Base-by-base conservation (phyloP, 2,329 filamentous ascomycete species). In the Blumeria graminis region DNA sequence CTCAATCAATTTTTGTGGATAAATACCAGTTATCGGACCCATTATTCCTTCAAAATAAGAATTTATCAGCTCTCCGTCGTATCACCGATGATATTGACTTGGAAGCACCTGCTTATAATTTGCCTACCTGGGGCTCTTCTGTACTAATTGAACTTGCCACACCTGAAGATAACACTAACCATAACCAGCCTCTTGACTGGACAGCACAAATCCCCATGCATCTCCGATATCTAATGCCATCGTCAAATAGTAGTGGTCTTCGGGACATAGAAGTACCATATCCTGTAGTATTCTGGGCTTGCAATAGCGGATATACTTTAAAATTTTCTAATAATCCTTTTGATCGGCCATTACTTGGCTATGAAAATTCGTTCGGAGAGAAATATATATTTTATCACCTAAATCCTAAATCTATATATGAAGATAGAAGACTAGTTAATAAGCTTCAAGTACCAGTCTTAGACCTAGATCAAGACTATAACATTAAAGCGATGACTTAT, bases 281-380 rank as follows among this genome's bases (percentile, higher is more conserved):
- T 71, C 90, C 90, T 0, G 76, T 78, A 0, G 76, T 95, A 0
- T 95, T 95, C 71, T 95, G 89, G 89, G 87, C 88, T 0, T 96
- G 90, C 65, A 73, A 76, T 7, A 77, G 81, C 0, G 76, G 78
- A 9, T 75, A 78, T 55, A 78, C 76, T 0, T 74, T 74, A 0
- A 82, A 85, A 63, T 85, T 90, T 68, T 68, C 76, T 0, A 76
- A 74, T 5, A 94, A 84, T 64, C 90, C 90, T 0, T 96, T 96
- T 68, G 89, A 95, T 67, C 74, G 86, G 6, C 71, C 75, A n/a
- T 78, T 86, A 64, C 64, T 95, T n/a, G 89, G 88, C 0, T 95
- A 89, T 67, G 90, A 95, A 61, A 77, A 75, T 0, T 68, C 93
- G 8, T 95, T 95, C 66, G 78, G 77, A 1, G 75, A 78, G 0